Evolutionary conservation across 2,329 filamentous ascomycete species (phyloP).

Genomic region (Ophiostoma perfectum): DNA sequence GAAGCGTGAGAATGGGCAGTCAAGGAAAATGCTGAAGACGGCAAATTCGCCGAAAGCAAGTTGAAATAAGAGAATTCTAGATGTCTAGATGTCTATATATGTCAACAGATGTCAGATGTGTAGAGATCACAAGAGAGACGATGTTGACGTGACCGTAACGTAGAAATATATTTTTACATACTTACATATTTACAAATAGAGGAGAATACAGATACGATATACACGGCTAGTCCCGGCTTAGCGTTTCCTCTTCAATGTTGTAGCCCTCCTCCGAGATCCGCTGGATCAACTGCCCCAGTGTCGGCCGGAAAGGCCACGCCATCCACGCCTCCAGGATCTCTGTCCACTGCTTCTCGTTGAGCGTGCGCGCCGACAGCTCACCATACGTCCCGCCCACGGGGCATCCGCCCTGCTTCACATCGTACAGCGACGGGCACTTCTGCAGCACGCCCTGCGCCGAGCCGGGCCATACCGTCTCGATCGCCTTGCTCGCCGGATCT

Average conservation of each 20-base stretch:
- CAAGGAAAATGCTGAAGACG: too few relatives aligned
- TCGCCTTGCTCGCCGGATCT: constrained; percentile 38
- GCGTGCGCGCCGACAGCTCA: constrained; percentile 41
- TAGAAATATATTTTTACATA: too few relatives aligned
- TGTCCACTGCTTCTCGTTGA: constrained; percentile 51
- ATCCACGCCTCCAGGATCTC: constrained; percentile 57
- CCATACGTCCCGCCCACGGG: constrained; percentile 35
- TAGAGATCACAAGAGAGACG: too few relatives aligned
- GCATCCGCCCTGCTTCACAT: constrained; percentile 45
- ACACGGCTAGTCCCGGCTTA: neutral
- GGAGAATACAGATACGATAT: neutral
- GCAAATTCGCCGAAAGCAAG: too few relatives aligned
- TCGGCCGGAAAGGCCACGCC: constrained; percentile 59
- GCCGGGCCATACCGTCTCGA: constrained; percentile 55
- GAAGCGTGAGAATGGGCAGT: too few relatives aligned
- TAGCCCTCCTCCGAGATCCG: constrained; percentile 33
- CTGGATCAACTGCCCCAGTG: constrained; percentile 44
- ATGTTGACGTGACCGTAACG: too few relatives aligned
- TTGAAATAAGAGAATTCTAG: too few relatives aligned
- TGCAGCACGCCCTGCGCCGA: constrained; percentile 50
- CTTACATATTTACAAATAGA: neutral
- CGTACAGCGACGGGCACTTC: constrained; percentile 44
- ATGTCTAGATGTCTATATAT: too few relatives aligned
- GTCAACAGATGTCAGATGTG: too few relatives aligned
- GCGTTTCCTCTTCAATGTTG: neutral